phyloP scores from a whole-genome alignment of 805 yeast genomes.

The Wickerhamia fluorescens region DNA sequence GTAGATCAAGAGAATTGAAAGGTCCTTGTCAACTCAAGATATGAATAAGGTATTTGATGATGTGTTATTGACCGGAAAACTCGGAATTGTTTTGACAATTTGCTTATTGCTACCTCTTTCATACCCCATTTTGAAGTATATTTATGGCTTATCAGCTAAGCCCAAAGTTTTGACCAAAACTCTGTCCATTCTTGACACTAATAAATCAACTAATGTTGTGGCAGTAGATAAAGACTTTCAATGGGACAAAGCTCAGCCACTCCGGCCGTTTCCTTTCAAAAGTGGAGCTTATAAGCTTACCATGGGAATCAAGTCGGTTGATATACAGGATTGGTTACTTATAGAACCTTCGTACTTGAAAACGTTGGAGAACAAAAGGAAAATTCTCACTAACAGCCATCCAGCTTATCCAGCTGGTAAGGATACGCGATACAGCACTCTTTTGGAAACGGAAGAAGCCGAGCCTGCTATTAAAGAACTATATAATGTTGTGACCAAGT shows the following conservation, averaged over 20 bases:
- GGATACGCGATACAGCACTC: constrained; percentile 21
- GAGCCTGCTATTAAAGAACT: constrained; percentile 29
- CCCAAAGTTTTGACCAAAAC: too few species aligned
- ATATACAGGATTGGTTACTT: constrained; percentile 35
- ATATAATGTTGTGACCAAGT: constrained; percentile 23
- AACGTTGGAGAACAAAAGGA: constrained; percentile 19
- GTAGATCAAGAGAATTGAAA: too few species aligned
- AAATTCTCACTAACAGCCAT: constrained; percentile 24
- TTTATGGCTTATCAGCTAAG: too few species aligned
- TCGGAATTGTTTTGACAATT: too few species aligned
- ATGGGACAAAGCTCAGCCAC: constrained; percentile 18
- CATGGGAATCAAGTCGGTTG: constrained; percentile 44
- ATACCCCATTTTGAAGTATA: too few species aligned
- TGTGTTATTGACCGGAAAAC: too few species aligned
- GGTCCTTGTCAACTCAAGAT: too few species aligned
- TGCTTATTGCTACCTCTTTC: too few species aligned
- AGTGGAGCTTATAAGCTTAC: constrained; percentile 54
- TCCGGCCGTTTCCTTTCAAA: constrained; percentile 46
- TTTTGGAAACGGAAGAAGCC: constrained; percentile 27
- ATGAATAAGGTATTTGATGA: too few species aligned
- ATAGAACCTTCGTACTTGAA: constrained; percentile 28
- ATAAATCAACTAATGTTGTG: too few species aligned
- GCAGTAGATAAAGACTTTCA: constrained; percentile 16
- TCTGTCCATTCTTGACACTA: too few species aligned
- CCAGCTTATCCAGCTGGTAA: constrained; percentile 23